Evolutionary conservation across 2,329 filamentous ascomycete species (phyloP).

Genomic region (Coleophoma crateriformis): DNA sequence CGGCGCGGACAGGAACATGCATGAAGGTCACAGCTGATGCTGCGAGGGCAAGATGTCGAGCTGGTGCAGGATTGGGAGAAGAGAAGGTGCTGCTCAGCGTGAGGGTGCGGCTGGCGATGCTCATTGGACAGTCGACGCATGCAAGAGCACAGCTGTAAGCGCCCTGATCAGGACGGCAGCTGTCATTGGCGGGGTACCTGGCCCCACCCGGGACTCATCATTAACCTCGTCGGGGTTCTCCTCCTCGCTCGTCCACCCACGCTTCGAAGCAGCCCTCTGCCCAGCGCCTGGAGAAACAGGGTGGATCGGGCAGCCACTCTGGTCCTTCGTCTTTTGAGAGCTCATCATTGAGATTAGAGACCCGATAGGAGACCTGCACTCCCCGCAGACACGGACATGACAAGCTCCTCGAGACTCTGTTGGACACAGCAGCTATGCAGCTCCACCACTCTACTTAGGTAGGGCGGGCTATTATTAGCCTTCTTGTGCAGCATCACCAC

Average conservation of each 20-base stretch:
- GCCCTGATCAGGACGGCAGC: not conserved
- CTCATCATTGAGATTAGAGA: not conserved
- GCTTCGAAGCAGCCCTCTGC: not conserved
- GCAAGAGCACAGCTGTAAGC: not conserved
- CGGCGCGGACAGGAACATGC: conserved; percentile 1
- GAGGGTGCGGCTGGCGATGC: not conserved
- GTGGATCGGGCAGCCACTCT: too few relatives aligned
- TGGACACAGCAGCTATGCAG: too few relatives aligned
- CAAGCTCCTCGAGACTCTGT: too few relatives aligned
- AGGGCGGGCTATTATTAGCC: too few relatives aligned
- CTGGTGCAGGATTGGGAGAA: not conserved
- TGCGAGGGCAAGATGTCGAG: not conserved
- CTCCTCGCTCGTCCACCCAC: not conserved
- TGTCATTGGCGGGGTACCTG: not conserved
- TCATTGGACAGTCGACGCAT: not conserved
- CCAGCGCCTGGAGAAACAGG: conserved; percentile 1
- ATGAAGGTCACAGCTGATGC: not conserved
- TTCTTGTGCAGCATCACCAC: too few relatives aligned
- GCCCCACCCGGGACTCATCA: not conserved
- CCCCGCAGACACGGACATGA: too few relatives aligned
- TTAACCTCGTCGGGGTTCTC: not conserved
- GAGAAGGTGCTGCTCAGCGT: not conserved
- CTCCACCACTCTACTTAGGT: too few relatives aligned
- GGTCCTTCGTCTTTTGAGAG: not conserved
- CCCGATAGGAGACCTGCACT: not conserved